phyloP scores from a whole-genome alignment of 169 alveolate species.

The Cryptosporidium canis region DNA sequence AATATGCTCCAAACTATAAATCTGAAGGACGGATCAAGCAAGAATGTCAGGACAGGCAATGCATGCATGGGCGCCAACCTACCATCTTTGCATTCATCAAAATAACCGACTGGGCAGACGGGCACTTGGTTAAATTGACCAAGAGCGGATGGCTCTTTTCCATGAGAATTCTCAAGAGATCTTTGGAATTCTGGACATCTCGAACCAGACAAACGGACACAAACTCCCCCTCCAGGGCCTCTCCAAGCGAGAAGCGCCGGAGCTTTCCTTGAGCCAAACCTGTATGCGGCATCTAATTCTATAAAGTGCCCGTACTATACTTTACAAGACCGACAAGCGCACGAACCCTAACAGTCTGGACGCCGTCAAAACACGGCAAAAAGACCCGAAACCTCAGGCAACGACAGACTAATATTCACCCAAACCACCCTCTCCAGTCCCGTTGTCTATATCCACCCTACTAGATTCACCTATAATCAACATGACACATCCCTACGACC shows the following conservation, averaged over 20 bases:
- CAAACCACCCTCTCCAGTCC: too few relatives aligned
- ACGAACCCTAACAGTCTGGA: not conserved
- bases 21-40: not conserved
- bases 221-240: not conserved
- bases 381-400: too few relatives aligned
- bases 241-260: not conserved
- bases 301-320: not conserved
- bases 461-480: not conserved
- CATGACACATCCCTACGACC: not conserved
- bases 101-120: not conserved
- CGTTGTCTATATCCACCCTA: not conserved
- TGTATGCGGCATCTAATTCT: not conserved
- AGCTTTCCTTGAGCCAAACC: not conserved
- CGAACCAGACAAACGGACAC: slow-evolving; percentile 44
- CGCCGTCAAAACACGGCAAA: too few relatives aligned
- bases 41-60: not conserved
- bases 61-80: not conserved
- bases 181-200: slow-evolving; percentile 10
- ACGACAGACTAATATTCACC: too few relatives aligned
- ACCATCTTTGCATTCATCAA: slow-evolving; percentile 65
- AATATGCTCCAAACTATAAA: slow-evolving; percentile 53
- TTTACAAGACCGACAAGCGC: not conserved
- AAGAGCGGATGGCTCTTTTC: not conserved
- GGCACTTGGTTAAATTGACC: not conserved
- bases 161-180: not conserved